Evolutionary conservation across 257 asterid species (phyloP), one percentile per base, ranked within the genome.

Genomic region (Rehmannia glutinosa): DNA sequence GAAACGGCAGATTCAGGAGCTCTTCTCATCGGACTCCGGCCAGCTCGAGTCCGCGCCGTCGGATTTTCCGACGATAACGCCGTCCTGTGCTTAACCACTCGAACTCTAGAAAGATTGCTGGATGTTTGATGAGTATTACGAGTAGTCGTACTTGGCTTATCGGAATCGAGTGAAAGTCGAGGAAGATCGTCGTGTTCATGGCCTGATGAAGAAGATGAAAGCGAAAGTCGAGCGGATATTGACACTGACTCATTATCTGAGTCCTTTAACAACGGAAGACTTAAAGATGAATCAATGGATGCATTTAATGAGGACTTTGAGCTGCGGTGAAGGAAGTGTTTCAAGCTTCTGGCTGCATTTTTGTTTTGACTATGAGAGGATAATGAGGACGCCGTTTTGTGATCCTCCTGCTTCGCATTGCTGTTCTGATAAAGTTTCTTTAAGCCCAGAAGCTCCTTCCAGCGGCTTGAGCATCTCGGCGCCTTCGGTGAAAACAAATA

Each of bases 381-480:
- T 0, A 67, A 2, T 0, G 89, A 63, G 28, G 92, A 62, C 42
- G 87, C 21, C 75, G 77, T 78, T 73, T 59, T 84, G n/a, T 46
- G 78, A 50, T 74, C 78, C 62, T 82, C 91, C 39, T 55, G 83
- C 81, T 73, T 87, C n/a, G 68, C 81, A 55, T 64, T 75, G 73
- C 72, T 78, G 65, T 80, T 86, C 41, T 84, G 89, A n/a, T 82
- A 78, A 54, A 86, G 84, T 70, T 85, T 93, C 80, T 81, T 90
- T 74, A 85, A 67, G 11, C 96, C 92, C 52, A 92, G 75, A 36
- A 92, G 82, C 90, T 88, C 97, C 62, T 82, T 92, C 98, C 98
- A 92, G 32, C 96, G 78, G 68, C 89, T 88, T 16, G 97, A 83
- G 76, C 98, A 87, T 55, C 88, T 80, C 20, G 98, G 97, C 59